Evolutionary conservation across 805 yeast genomes (phyloP).

Genomic region (Blastobotrys peoriensis): DNA sequence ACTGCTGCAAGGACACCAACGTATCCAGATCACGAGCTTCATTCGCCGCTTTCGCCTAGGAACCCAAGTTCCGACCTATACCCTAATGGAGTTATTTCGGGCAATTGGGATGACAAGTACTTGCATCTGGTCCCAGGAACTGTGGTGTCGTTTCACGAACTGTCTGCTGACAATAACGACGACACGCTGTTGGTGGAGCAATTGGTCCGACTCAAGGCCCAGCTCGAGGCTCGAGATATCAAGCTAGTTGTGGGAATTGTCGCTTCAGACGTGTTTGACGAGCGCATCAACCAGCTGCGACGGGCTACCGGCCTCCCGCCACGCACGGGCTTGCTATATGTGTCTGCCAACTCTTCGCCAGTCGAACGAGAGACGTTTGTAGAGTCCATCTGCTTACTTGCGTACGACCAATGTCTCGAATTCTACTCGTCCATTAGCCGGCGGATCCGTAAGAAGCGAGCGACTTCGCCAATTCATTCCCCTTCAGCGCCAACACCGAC

Average conservation of each 20-base stretch:
- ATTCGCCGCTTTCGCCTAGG: constrained; percentile 40
- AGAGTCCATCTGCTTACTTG: constrained; percentile 32
- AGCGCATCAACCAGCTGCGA: constrained; percentile 35
- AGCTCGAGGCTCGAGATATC: constrained; percentile 12
- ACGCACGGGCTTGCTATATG: constrained; percentile 39
- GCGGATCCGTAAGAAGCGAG: constrained; percentile 35
- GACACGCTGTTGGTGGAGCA: constrained; percentile 23
- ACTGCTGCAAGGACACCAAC: too few species aligned
- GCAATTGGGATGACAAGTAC: constrained; percentile 51
- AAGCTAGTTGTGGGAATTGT: constrained; percentile 19
- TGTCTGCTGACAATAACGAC: constrained; percentile 21
- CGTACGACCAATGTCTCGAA: constrained; percentile 39
- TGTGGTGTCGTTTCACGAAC: constrained; percentile 40
- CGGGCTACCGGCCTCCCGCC: constrained; percentile 39
- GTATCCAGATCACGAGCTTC: constrained; percentile 15
- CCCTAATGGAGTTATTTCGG: constrained; percentile 39
- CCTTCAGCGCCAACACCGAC: constrained; percentile 11
- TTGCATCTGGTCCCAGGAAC: constrained; percentile 42
- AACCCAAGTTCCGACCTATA: constrained; percentile 35
- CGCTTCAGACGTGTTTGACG: constrained; percentile 19
- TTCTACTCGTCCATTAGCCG: constrained; percentile 40
- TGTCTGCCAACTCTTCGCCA: constrained; percentile 35
- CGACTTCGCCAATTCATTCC: constrained; percentile 9
- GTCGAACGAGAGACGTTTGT: constrained; percentile 39
- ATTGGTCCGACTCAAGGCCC: constrained; percentile 18